Evolutionary conservation across 2,329 filamentous ascomycete species (phyloP).

Genomic region (Penicillium olsonii): DNA sequence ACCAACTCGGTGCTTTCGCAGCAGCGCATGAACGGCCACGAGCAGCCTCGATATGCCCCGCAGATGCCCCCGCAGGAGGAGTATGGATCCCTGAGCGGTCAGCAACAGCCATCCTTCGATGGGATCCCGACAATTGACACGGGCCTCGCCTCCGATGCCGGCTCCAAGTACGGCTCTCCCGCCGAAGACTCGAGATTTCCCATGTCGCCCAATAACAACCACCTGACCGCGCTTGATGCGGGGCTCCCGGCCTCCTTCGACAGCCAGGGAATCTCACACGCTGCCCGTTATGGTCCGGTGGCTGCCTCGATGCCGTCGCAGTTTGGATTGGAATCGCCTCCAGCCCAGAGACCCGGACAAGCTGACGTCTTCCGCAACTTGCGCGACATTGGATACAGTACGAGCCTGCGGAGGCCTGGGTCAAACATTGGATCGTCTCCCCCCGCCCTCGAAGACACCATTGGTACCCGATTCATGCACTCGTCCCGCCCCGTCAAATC

Average conservation of each 20-base stretch:
- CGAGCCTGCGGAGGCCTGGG: conserved; percentile 65
- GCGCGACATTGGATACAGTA: conserved; percentile 68
- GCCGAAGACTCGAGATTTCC: conserved; percentile 75
- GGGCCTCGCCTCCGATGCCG: conserved; percentile 59
- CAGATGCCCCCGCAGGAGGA: conserved; percentile 47
- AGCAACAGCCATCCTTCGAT: conserved; percentile 49
- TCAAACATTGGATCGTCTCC: conserved; percentile 58
- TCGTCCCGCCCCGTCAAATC: conserved; percentile 65
- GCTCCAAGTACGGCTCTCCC: conserved; percentile 78
- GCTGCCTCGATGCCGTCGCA: conserved; percentile 90
- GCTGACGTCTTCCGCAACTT: conserved; percentile 63
- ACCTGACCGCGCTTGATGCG: conserved; percentile 90
- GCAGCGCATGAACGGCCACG: conserved; percentile 58
- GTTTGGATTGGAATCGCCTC: conserved; percentile 81
- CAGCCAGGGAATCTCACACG: conserved; percentile 90
- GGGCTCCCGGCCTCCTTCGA: conserved; percentile 94
- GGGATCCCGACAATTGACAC: conserved; percentile 60
- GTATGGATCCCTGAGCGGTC: conserved; percentile 43
- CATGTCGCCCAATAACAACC: conserved; percentile 70
- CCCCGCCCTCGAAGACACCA: conserved; percentile 66
- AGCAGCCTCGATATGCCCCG: conserved; percentile 43
- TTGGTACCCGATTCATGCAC: conserved; percentile 64
- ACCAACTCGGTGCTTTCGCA: conserved; percentile 70
- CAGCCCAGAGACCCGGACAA: conserved; percentile 67
- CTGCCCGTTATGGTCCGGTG: conserved; percentile 84